These are phyloP conservation scores for Stagonosporopsis tanaceti DNA, from an alignment of 2,329 filamentous ascomycete genomes.

Conservation along the genomic window DNA sequence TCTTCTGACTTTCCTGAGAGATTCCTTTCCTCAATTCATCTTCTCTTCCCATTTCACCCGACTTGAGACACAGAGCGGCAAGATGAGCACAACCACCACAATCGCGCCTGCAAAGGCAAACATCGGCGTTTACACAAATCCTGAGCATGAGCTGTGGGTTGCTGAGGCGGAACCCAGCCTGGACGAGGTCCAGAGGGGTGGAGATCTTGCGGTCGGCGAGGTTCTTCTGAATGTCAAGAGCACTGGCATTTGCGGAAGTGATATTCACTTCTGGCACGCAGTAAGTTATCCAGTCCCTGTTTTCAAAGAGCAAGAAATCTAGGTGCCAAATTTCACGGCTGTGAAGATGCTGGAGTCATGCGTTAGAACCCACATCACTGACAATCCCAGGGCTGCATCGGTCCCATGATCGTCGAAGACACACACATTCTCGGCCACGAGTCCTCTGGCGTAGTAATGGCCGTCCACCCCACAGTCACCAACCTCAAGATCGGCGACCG, in stretches of 20 bases:
- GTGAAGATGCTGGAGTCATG: neutral
- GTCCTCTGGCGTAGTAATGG: conserved; percentile 82
- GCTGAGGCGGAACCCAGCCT: conserved; percentile 77
- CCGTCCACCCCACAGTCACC: conserved; percentile 81
- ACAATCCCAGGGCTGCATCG: conserved; percentile 72
- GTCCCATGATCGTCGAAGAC: conserved; percentile 89
- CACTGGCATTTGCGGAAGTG: conserved; percentile 95
- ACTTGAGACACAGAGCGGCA: conserved; percentile 23
- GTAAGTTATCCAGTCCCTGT: conserved; percentile 48
- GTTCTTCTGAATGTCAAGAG: conserved; percentile 90
- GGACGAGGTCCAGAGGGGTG: conserved; percentile 74
- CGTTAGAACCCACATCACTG: neutral
- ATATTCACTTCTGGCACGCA: conserved; percentile 97
- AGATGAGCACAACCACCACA: conserved; percentile 49
- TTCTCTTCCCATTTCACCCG: conserved; percentile 18
- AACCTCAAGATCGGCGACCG: conserved; percentile 81
- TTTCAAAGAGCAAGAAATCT: neutral
- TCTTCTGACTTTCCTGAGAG: conserved; percentile 4
- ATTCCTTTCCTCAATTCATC: conserved; percentile 10
- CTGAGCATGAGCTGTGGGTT: conserved; percentile 89
- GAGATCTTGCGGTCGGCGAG: conserved; percentile 78
- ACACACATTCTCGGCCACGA: conserved; percentile 96
- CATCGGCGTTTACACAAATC: conserved; percentile 96
- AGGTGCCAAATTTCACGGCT: neutral
- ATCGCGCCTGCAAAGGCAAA: conserved; percentile 75